Conservation (phyloP, 176 grass and related monocot species). For the Avena insularis region DNA sequence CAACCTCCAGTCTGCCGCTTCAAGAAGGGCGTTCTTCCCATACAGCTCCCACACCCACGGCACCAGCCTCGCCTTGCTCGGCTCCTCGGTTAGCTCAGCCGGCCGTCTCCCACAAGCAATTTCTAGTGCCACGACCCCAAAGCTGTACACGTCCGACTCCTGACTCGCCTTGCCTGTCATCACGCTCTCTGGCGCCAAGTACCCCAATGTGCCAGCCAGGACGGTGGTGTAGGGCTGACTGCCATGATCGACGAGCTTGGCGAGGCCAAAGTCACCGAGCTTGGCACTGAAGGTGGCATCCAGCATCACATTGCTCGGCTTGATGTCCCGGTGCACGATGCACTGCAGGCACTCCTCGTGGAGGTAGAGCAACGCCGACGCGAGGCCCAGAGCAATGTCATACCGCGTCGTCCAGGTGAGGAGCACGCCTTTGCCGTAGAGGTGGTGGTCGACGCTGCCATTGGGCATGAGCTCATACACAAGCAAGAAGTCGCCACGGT, state of each 20-base stretch:
- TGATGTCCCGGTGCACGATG: constrained; percentile 80
- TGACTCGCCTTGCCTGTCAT: constrained; percentile 64
- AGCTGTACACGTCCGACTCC: constrained; percentile 82
- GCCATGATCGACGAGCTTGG: constrained; percentile 66
- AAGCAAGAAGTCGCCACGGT: constrained; percentile 74
- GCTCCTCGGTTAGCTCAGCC: constrained; percentile 46
- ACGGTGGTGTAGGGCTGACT: constrained; percentile 59
- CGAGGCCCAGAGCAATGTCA: constrained; percentile 64
- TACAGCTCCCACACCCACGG: constrained; percentile 83
- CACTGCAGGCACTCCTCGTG: constrained; percentile 70
- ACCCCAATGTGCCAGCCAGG: constrained; percentile 74
- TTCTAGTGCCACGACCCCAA: constrained; percentile 72
- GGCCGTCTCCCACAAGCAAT: constrained; percentile 72
- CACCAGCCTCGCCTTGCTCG: constrained; percentile 56
- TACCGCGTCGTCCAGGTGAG: constrained; percentile 60
- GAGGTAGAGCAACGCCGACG: constrained; percentile 78
- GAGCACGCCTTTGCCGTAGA: constrained; percentile 51
- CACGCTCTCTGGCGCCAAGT: constrained; percentile 77
- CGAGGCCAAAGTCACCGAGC: constrained; percentile 83
- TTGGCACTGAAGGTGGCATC: constrained; percentile 76
- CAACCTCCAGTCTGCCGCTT: constrained; percentile 67
- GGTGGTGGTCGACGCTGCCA: constrained; percentile 78
- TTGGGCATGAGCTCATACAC: constrained; percentile 89
- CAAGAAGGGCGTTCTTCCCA: constrained; percentile 58
- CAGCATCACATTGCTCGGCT: constrained; percentile 89